These are phyloP conservation scores for Truncatella angustata DNA, from an alignment of 2,329 filamentous ascomycete species.

Conservation along the genomic window DNA sequence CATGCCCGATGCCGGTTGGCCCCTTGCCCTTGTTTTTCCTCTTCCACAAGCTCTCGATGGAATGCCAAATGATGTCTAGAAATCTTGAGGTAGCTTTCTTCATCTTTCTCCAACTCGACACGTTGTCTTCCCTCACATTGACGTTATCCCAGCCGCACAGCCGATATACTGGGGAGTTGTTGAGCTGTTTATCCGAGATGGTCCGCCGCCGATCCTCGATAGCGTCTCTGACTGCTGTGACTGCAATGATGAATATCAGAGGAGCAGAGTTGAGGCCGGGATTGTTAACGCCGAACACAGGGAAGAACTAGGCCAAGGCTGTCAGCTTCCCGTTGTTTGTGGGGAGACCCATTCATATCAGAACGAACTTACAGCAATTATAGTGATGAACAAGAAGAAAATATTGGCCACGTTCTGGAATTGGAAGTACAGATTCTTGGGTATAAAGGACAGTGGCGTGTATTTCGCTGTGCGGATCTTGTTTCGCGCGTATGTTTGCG, in stretches of 20 bases:
- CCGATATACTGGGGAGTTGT: slow-evolving; percentile 93
- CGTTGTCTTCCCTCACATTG: slow-evolving; percentile 83
- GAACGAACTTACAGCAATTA: slow-evolving; percentile 77
- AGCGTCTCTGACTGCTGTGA: slow-evolving; percentile 91
- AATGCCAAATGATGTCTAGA: slow-evolving; percentile 52
- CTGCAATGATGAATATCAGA: slow-evolving; percentile 83
- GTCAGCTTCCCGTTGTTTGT: slow-evolving; percentile 25
- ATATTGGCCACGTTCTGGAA: slow-evolving; percentile 99
- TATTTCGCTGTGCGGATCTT: slow-evolving; percentile 99
- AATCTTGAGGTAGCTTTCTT: slow-evolving; percentile 81
- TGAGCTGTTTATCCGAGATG: slow-evolving; percentile 85
- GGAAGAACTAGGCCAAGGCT: slow-evolving; percentile 78
- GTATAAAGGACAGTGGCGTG: slow-evolving; percentile 89
- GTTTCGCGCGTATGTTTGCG: slow-evolving; percentile 74
- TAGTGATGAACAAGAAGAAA: slow-evolving; percentile 96
- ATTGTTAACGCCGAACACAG: slow-evolving; percentile 89
- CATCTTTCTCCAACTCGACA: slow-evolving; percentile 80
- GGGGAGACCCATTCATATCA: slow-evolving; percentile 9
- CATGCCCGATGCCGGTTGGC: slow-evolving; percentile 46
- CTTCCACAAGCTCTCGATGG: slow-evolving; percentile 46
- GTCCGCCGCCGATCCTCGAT: slow-evolving; percentile 95
- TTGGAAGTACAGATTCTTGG: slow-evolving; percentile 96
- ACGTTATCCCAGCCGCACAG: slow-evolving; percentile 88
- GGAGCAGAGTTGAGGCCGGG: slow-evolving; percentile 88
- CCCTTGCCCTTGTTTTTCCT: slow-evolving; percentile 47